Evolutionary conservation across 768 basidiomycete genomes (phyloP).

Genomic region (Agrocybe chaxingu): DNA sequence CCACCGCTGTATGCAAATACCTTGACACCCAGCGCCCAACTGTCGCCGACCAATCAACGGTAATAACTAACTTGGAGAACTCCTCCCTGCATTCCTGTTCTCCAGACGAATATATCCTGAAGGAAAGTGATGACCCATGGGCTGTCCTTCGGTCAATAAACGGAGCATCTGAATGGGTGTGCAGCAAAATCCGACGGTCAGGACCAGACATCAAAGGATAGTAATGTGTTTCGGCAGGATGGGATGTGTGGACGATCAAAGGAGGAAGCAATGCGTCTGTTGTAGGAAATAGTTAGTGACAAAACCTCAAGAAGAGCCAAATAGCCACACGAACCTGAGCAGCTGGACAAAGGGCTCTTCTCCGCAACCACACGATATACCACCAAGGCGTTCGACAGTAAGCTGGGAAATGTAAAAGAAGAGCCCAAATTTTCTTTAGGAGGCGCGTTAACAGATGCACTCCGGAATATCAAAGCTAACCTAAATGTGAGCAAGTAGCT

Average conservation of each 20-base stretch:
- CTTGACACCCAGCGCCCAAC: slow-evolving; percentile 69
- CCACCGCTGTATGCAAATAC: slow-evolving; percentile 68
- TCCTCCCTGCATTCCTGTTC: slow-evolving; percentile 42
- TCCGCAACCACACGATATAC: slow-evolving; percentile 56
- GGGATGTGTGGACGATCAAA: slow-evolving; percentile 62
- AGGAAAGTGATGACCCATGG: slow-evolving; percentile 8
- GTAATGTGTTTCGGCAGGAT: slow-evolving; percentile 64
- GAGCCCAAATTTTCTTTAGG: slow-evolving; percentile 33
- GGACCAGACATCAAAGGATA: slow-evolving; percentile 42
- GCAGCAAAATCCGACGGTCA: slow-evolving; percentile 48
- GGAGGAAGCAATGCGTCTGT: slow-evolving; percentile 58
- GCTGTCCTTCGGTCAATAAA: slow-evolving; percentile 43
- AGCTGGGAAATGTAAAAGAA: slow-evolving; percentile 47
- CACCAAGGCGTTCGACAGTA: slow-evolving; percentile 59
- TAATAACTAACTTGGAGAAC: slow-evolving; percentile 41
- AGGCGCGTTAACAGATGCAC: slow-evolving; percentile 30
- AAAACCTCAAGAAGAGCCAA: slow-evolving; percentile 1
- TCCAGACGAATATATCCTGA: slow-evolving; percentile 55
- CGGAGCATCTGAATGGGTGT: slow-evolving; percentile 68
- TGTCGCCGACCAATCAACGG: slow-evolving; percentile 68
- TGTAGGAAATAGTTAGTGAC: slow-evolving; percentile 7
- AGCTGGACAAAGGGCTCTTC: slow-evolving; percentile 24
- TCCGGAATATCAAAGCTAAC: slow-evolving; percentile 39
- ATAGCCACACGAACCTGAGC: slow-evolving; percentile 26
- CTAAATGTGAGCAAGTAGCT: slow-evolving; percentile 10